These are phyloP conservation scores for Allomyces javanicus DNA, from an alignment of 192 early-diverging fungal genomes.

Conservation along the genomic window DNA sequence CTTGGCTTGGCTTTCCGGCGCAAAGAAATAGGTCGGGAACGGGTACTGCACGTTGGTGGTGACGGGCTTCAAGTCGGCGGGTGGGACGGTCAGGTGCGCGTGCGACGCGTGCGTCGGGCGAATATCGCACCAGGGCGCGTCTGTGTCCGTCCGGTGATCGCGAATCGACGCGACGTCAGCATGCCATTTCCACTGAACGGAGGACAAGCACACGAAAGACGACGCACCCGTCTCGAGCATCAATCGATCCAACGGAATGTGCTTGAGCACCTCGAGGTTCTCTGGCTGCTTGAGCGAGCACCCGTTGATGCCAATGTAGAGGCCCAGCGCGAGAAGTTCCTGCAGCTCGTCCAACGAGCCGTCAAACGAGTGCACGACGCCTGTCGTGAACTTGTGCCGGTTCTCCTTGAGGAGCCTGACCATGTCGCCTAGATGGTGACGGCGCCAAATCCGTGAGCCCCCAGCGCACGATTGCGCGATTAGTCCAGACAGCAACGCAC, in stretches of 20 bases:
- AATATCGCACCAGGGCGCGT: slow-evolving; percentile 85
- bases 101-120: slow-evolving; percentile 65
- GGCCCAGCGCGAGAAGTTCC: slow-evolving; percentile 33
- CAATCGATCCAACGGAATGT: slow-evolving; percentile 56
- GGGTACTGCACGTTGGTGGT: background rate
- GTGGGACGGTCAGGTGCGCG: slow-evolving; percentile 21
- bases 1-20: background rate
- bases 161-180: background rate
- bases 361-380: slow-evolving; percentile 84
- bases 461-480: background rate
- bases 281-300: slow-evolving; percentile 81
- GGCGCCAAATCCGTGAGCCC: background rate
- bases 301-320: slow-evolving; percentile 91
- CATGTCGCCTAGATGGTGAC: slow-evolving; percentile 2
- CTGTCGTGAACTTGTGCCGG: slow-evolving; percentile 37
- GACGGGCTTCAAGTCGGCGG: slow-evolving; percentile 3
- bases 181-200: background rate
- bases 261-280: slow-evolving; percentile 48
- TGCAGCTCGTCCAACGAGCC: slow-evolving; percentile 46
- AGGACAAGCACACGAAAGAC: background rate
- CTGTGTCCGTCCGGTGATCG: slow-evolving; percentile 12
- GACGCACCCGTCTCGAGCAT: slow-evolving; percentile 73
- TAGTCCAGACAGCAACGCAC: slow-evolving; percentile 32
- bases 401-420: slow-evolving; percentile 25
- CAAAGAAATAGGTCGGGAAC: background rate